Conservation (phyloP, 805 yeast species). For the Kazachstania kunashirensis region DNA sequence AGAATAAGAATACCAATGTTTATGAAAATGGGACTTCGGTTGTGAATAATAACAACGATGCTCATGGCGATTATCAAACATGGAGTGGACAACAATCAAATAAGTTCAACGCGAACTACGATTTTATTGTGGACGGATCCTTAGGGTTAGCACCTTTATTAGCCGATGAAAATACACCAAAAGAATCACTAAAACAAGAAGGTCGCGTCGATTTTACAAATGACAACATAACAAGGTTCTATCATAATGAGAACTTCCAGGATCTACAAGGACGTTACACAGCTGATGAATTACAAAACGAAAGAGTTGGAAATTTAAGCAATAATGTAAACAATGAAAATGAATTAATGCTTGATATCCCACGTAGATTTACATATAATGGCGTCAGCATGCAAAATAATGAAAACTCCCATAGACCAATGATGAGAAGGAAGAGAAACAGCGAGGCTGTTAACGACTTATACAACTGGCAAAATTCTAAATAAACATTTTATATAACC, state of each 20-base stretch:
- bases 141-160: slow-evolving; percentile 63
- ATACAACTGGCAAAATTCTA: slow-evolving; percentile 8
- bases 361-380: slow-evolving; percentile 2
- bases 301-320: not conserved
- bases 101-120: slow-evolving; percentile 29
- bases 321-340: not conserved
- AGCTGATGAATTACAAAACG: not conserved
- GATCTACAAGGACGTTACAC: not conserved
- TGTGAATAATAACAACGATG: not conserved
- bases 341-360: slow-evolving; percentile 3
- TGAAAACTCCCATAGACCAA: slow-evolving; percentile 2
- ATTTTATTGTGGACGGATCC: slow-evolving; percentile 77
- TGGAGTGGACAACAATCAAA: not conserved
- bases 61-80: not conserved
- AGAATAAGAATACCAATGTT: not conserved
- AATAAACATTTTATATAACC: not conserved
- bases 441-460: slow-evolving; percentile 3
- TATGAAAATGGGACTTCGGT: too few species aligned
- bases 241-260: not conserved
- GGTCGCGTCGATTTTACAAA: not conserved
- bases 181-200: not conserved
- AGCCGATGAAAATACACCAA: slow-evolving; percentile 16
- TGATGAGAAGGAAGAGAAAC: slow-evolving; percentile 3
- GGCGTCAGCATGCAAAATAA: not conserved
- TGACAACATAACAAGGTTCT: not conserved